Base-by-base conservation (phyloP, 2,329 filamentous ascomycete genomes). In the Cercospora sp. region DNA sequence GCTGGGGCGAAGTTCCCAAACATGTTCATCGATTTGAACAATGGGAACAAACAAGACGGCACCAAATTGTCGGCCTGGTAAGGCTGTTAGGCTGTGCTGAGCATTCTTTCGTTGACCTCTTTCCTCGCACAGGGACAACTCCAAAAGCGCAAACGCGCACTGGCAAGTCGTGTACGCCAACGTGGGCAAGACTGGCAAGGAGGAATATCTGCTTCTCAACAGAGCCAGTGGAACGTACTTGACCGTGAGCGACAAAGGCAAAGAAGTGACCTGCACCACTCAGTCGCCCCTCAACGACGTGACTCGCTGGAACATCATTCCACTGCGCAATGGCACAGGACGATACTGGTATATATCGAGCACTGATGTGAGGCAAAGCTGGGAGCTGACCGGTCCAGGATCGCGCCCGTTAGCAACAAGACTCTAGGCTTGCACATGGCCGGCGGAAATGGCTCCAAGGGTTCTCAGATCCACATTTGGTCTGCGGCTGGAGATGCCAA, bases 161-260 rank as follows among this genome's bases (percentile, higher is more conserved):
- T 42, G 36, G 16, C 36, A 42, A 6, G 5, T 42, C 16, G 36
- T n/a, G 1, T 42, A 42, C 4, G 36, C 36, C 36, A 42, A 42
- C 16, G 36, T 42, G 13, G 36, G 36, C 36, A 42, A 42, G 7
- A 42, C 36, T n/a, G 36, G 36, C 36, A 42, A 42, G n/a, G 36
- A 42, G 7, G 36, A 42, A n/a, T 42, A 42, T 5, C 36, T 42
- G 13, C 36, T 42, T n/a, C 36, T 42, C 36, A 42, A 42, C 36
- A 31, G 30, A 31, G 72, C 67, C 33, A 69, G 72, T 23, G 74
- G 73, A 28, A 73, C 73, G 30, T 67, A 69, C 8, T 69, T 70
- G 7, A 74, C 65, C 26, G 75, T 68, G 60, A 75, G 73, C 7
- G 62, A 61, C 9, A 65, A 60, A 36, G 55, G 16, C 39, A 45